Evolutionary conservation across 2,329 filamentous ascomycete genomes (phyloP), one percentile per base, ranked within the genome.

Genomic region (Dactylellina leptospora): DNA sequence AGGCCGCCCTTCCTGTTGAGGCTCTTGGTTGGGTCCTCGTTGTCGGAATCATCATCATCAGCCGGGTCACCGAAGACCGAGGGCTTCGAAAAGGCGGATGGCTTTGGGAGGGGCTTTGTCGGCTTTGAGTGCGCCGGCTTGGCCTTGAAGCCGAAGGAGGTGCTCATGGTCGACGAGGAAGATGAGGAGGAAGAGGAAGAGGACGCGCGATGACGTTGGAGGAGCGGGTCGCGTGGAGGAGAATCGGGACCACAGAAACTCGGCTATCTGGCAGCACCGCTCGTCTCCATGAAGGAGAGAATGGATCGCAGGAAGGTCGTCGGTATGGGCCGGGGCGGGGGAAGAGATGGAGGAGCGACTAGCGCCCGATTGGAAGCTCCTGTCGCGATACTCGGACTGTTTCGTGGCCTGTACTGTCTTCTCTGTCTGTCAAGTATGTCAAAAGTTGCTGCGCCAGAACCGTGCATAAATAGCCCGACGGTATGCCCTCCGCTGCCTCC

Each of bases 61-160:
- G 87, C 87, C 1, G 83, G 85, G 75, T 85, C 84, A 72, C 83
- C 84, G 13, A 69, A 69, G 38, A 69, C 47, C 28, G 63, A 69
- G 1, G 63, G 55, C 50, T 69, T 69, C 1, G 55, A 69, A 48
- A 69, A 60, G 73, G 84, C 84, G 73, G 84, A 85, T 13, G 80
- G 80, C 73, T 85, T 86, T 75, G 90, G 87, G 73, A 86, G 82
- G 0, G 84, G 80, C 77, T 84, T 87, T 83, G 85, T 1, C 80
- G 83, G 80, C 76, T 85, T 87, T 1, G 82, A 79, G 69, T 80
- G 79, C 60, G 80, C 80, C 1, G 68, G 71, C 10, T 74, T 75
- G 16, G 73, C 63, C 51, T 74, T 74, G 36, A 82, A 78, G 78
- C 88, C 90, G 77, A 87, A 88, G 53, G 83, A 80, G 45, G 87